These are phyloP conservation scores for Hanseniaspora nectarophila DNA, from an alignment of 805 yeast genomes.

Conservation along the genomic window DNA sequence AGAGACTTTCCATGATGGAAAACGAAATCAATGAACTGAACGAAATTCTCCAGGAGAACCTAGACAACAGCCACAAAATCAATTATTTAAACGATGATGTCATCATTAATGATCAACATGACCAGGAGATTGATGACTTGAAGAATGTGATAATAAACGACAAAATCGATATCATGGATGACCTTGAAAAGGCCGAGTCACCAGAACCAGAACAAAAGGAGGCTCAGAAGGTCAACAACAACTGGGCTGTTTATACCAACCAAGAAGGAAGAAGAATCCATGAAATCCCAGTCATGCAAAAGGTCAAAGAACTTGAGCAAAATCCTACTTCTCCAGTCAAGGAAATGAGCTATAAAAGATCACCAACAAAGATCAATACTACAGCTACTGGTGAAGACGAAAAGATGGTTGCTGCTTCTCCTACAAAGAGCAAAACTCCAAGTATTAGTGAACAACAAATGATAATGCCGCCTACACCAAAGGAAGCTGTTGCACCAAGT, in stretches of 20 bases:
- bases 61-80: conserved; percentile 18
- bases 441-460: too few species aligned
- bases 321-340: background rate
- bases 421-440: too few species aligned
- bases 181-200: background rate
- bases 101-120: background rate
- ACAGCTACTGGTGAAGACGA: background rate
- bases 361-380: background rate
- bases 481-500: too few species aligned
- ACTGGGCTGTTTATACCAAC: conserved; percentile 13
- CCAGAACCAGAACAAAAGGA: background rate
- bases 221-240: background rate
- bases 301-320: conserved; percentile 2
- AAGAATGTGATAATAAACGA: background rate
- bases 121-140: background rate
- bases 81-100: background rate
- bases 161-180: background rate
- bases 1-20: conserved; percentile 29
- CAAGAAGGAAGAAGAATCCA: conserved; percentile 14
- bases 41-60: conserved; percentile 27
- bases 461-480: too few species aligned
- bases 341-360: background rate
- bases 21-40: conserved; percentile 28
- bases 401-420: background rate
- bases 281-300: conserved; percentile 11